Evolutionary conservation across 2,329 filamentous ascomycete species (phyloP).

Genomic region (Dothistroma septosporum): DNA sequence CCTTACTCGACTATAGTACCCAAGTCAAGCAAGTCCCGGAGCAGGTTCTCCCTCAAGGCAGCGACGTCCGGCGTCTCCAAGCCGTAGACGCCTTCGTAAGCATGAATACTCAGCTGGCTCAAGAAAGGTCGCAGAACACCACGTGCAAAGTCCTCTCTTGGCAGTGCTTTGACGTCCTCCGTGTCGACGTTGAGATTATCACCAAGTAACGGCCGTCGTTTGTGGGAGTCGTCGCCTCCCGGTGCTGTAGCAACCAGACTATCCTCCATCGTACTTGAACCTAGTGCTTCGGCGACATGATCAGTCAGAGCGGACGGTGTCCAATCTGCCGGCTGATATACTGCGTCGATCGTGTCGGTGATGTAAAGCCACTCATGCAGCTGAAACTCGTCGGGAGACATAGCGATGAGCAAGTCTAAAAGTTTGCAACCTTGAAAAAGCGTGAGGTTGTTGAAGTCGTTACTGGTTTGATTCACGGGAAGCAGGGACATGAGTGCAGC

Average conservation of each 20-base stretch:
- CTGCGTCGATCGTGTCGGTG: constrained; percentile 92
- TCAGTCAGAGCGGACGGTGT: constrained; percentile 75
- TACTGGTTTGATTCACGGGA: constrained; percentile 60
- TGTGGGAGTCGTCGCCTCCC: neutral
- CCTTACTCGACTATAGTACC: constrained; percentile 47
- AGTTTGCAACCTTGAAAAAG: constrained; percentile 91
- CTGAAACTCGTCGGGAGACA: constrained; percentile 93
- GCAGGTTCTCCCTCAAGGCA: constrained; percentile 46
- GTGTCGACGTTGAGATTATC: constrained; percentile 56
- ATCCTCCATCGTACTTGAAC: constrained; percentile 36
- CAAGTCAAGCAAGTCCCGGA: constrained; percentile 35
- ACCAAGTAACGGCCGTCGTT: constrained; percentile 40
- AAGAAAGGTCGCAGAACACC: constrained; percentile 84
- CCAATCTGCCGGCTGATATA: constrained; percentile 71
- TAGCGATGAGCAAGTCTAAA: constrained; percentile 78
- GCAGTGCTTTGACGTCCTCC: constrained; percentile 50
- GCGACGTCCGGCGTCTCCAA: constrained; percentile 68
- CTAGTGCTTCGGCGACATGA: constrained; percentile 73
- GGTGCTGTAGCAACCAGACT: neutral
- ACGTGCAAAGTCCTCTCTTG: constrained; percentile 61
- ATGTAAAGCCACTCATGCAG: constrained; percentile 98
- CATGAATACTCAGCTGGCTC: constrained; percentile 83
- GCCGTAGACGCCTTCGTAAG: constrained; percentile 88
- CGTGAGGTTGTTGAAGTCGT: constrained; percentile 71
- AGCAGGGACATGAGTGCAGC: constrained; percentile 71